phyloP scores from a whole-genome alignment of 208 protist species.

The Trichomonas tenax region DNA sequence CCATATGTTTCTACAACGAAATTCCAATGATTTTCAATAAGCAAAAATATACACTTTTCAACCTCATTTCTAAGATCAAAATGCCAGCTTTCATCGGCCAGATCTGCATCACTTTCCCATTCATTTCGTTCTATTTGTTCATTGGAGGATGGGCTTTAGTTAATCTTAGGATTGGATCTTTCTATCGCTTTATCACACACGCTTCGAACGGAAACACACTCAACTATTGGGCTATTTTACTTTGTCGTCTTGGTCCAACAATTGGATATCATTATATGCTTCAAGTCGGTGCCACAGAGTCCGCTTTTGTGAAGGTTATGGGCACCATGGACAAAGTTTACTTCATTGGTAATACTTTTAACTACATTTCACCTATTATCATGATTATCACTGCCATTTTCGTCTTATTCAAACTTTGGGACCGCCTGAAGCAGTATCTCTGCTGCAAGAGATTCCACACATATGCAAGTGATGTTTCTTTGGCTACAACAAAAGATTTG shows the following conservation, averaged over 20 bases:
- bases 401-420: background rate
- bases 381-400: background rate
- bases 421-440: background rate
- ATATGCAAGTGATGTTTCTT: background rate
- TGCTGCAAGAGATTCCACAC: background rate
- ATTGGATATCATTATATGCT: constrained; percentile 5
- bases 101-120: background rate
- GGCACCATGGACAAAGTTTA: background rate
- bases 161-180: background rate
- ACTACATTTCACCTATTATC: background rate
- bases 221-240: background rate
- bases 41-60: background rate
- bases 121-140: background rate
- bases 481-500: background rate
- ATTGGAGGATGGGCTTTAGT: background rate
- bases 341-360: background rate
- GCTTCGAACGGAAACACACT: background rate
- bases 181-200: background rate
- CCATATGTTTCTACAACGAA: background rate
- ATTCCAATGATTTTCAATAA: background rate
- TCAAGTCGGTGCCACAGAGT: background rate
- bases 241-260: background rate
- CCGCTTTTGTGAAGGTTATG: background rate
- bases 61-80: background rate
- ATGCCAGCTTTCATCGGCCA: background rate